Base-by-base conservation (phyloP, 1,139 yeast species). In the Magnusiomyces sp. region DNA sequence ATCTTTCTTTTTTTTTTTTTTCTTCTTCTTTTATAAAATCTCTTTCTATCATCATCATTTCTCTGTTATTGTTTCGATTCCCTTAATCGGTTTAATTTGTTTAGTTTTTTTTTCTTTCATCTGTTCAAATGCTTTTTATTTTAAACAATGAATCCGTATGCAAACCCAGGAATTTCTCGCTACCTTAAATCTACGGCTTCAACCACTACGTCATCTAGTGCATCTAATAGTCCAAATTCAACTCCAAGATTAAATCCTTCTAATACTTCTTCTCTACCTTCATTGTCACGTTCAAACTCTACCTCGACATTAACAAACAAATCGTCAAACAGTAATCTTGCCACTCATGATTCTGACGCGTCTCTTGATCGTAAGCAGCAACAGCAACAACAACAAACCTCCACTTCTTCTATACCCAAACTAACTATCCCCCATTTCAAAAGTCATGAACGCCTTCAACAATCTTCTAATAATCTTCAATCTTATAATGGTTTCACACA, bases 151-250 rank as follows among this genome's bases (percentile, higher is more conserved):
- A 43, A 47, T 33, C 49, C 49, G 7, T 47, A 42, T 31, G 41
- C 46, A 7, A 47, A 47, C 33, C 49, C 49, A 14, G 49, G 46
- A 5, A 47, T 47, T 23, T 47, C 49, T 13, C 33, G 49, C 13
- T 47, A 17, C 27, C 33, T 47, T 4, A 27, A 14, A 13, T 17
- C 40, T 46, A 13, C 32, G 29, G 13, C 40, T 16, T 9, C 47
- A 36, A 27, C 39, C 16, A 34, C 31, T 36, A 19, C 9, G 20
- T 29, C 16, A 10, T 14, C 40, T 11, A n/a, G 32, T 16, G 9
- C 14, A 9, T 17, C 9, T n/a, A 3, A 31, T 11, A 42, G 36
- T n/a, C n/a, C n/a, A n/a, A n/a, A n/a, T n/a, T n/a, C n/a, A n/a
- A n/a, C n/a, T n/a, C n/a, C n/a, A n/a, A n/a, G n/a, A n/a, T n/a